Evolutionary conservation across 768 basidiomycete species (phyloP), one percentile per base, ranked within the genome.

Genomic region (Boletus rubroflammeus): DNA sequence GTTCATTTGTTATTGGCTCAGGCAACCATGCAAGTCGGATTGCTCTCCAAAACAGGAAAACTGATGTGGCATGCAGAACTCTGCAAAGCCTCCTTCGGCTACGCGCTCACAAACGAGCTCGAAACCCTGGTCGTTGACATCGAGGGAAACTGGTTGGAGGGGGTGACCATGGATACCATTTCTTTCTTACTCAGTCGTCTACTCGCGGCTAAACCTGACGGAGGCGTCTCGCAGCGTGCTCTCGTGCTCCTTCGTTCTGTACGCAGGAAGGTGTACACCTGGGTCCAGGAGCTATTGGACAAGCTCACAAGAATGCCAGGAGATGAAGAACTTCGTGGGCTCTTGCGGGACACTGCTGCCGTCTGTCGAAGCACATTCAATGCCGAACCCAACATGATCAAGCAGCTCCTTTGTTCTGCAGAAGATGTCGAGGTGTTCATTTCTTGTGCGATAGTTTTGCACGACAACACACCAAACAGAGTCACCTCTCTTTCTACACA

Each of bases 1-100:
- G 74, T 82, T 0, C 70, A 80, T 45, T 45, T 64, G 0, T 65
- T 82, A 3, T 17, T 82, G 1, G 63, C 59, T 6, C 81, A 81
- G 53, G 69, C 81, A 3, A 67, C 67, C 0, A 74, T 69, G 56
- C 77, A 83, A 52, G 64, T 75, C 1, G 79, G 78, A 34, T 63
- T 60, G 6, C 31, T 63, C 3, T 7, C 35, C 3, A n/a, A 2
- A 1, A 2, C n/a, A 14, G 44, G 39, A 4, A 4, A 26, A 10
- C 34, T 3, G 3, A n/a, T 8, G n/a, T 80, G 76, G 74, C 81
- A 82, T 51, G 21, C 47, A 1, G 74, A 76, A 10, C 64, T 79
- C 5, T 43, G 46, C 1, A 11, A 63, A 11, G 21, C 5, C 6
- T 34, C 60, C 6, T 82, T 80, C 42, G 64, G 73, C 14, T 0